A percentile compares a stretch with the other conserved stretches of the same genome.
phyloP scores from a whole-genome alignment of 345 rosid species.

The Punica granatum region DNA sequence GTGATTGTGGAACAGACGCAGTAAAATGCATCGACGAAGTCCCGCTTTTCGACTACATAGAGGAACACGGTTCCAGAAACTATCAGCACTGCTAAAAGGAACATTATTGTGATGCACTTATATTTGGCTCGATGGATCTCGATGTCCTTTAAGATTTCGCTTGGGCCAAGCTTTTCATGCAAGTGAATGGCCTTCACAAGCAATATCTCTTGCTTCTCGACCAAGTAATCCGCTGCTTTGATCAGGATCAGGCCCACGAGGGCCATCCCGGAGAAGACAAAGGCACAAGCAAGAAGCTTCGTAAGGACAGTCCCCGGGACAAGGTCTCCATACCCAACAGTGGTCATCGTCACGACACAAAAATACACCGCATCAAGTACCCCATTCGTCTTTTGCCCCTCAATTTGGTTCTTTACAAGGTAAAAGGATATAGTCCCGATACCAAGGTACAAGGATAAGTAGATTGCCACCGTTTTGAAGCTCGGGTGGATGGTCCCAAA shows the following conservation, averaged over 20 bases:
- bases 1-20: constrained; percentile 82
- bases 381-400: constrained; percentile 57
- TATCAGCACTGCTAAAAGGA: constrained; percentile 34
- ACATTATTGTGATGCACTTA: constrained; percentile 40
- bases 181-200: constrained; percentile 53
- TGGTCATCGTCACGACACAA: constrained; percentile 84
- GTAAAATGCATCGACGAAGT: constrained; percentile 51
- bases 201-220: constrained; percentile 76
- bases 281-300: constrained; percentile 65
- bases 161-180: constrained; percentile 30
- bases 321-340: constrained; percentile 94
- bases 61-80: constrained; percentile 44
- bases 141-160: constrained; percentile 43
- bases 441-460: constrained; percentile 41
- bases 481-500: constrained; percentile 39
- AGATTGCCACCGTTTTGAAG: constrained; percentile 29
- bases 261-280: constrained; percentile 77
- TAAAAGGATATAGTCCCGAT: constrained; percentile 58
- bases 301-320: constrained; percentile 48
- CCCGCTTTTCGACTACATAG: constrained; percentile 31
- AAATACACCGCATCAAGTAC: constrained; percentile 68
- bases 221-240: constrained; percentile 72
- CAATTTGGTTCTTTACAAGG: constrained; percentile 37
- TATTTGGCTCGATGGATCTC: constrained; percentile 41
- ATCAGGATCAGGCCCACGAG: constrained; percentile 53